phyloP scores from a whole-genome alignment of 495 filamentous ascomycete species.

The Hypoxylon cercidicola region DNA sequence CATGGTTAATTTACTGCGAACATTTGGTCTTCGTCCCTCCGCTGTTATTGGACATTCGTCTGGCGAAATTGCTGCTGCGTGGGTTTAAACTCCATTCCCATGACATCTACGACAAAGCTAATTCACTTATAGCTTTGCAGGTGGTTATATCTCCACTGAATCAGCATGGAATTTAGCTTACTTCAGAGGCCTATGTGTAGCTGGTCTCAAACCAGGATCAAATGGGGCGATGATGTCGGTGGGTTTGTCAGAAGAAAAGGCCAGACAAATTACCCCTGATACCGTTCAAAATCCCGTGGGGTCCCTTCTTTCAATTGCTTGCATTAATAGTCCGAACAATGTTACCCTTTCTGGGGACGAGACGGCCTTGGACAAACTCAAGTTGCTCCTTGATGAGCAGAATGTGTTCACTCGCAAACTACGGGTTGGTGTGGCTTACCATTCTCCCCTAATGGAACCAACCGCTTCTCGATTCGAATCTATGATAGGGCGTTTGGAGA shows the following conservation, averaged over 20 bases:
- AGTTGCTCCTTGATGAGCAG: not conserved
- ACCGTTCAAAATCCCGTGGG: conserved; percentile 27
- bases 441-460: not conserved
- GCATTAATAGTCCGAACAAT: conserved; percentile 57
- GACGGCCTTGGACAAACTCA: not conserved
- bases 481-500: too few relatives aligned
- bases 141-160: too few relatives aligned
- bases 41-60: conserved; percentile 68
- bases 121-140: too few relatives aligned
- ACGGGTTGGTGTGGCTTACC: not conserved
- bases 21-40: conserved; percentile 59
- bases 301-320: too few relatives aligned
- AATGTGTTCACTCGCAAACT: not conserved
- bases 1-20: conserved; percentile 59
- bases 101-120: too few relatives aligned
- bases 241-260: conserved; percentile 41
- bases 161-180: too few relatives aligned
- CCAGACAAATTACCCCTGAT: not conserved
- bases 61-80: conserved; percentile 68
- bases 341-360: conserved; percentile 47
- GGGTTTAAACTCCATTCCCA: conserved; percentile 40
- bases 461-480: too few relatives aligned
- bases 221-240: conserved; percentile 59
- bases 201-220: too few relatives aligned
- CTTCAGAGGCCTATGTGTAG: too few relatives aligned